Evolutionary conservation across 2,329 filamentous ascomycete genomes (phyloP), one percentile per base, ranked within the genome.

Genomic region (Rutstroemia sp.): DNA sequence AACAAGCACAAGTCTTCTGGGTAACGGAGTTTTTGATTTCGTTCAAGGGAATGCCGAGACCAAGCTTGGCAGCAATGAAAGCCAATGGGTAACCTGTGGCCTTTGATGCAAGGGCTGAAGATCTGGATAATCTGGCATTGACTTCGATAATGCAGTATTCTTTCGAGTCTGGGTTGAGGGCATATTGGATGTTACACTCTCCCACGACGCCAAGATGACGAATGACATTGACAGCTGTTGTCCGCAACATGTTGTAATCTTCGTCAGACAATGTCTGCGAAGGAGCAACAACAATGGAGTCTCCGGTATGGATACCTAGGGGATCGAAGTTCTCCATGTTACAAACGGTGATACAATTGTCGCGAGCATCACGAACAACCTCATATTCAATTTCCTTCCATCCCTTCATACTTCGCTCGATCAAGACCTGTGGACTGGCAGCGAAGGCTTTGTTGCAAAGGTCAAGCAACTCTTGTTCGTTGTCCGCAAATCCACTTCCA

Each of bases 331-430:
- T 97, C 74, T 95, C 90, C 90, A 95, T 95, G 77, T 95, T 97
- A 80, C 92, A 97, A 66, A 97, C 92, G 3, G 92, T 97, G 69
- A 97, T 97, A 73, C 94, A 97, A 82, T 99, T 99, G 81, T 97
- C 95, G 72, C 89, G 86, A 54, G 90, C 92, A 73, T 99, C 94
- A 66, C 94, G 89, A 61, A 97, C 94, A 57, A 97, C 94, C 75
- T 97, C 94, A 70, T 97, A 99, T 74, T 99, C 94, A 51, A 96
- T 87, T 75, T 99, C 94, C 76, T 99, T 99, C 94, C 94, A 99
- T 73, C 94, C 94, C 80, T 96, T 97, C 66, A 99, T 83, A 52
- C 91, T 96, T 77, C 97, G 97, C 79, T 99, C 94, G 58, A 99
- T 92, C 71, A 99, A 75, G 68, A 99, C 96, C 74, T 99, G 94